Evolutionary conservation across 2,329 filamentous ascomycete species (phyloP), one percentile per base, ranked within the genome.

Genomic region (Bipolaris oryzae): DNA sequence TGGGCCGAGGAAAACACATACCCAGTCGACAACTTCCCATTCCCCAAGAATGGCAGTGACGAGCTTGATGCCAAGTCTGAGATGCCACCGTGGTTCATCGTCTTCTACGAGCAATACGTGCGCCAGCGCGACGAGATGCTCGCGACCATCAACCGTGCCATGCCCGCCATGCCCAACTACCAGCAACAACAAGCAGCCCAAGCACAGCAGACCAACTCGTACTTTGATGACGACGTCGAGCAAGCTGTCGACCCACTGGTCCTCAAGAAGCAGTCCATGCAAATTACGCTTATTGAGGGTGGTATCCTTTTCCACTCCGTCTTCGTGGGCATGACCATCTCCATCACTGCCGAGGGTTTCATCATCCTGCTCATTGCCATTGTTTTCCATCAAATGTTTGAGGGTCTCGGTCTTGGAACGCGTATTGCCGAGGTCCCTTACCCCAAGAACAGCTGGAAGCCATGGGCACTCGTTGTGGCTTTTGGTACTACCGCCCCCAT

Each of bases 401-500:
- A 88, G 63, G 85, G 85, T 48, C 80, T 88, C 0, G 85, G 85
- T 71, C 84, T 88, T 35, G 85, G 85, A 13, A 83, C 85, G 0
- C 79, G 85, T 46, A 81, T 88, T 71, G 83, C 83, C 4, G 79
- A 81, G 20, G 85, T 87, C 18, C 82, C 85, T 1, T 87, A 87
- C 59, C 81, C 82, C 15, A 81, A 80, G 57, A 78, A 77, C 23
- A 86, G 84, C 68, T 70, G 80, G 60, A 82, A 84, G 23, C 86
- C 86, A 0, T 88, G 86, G 86, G 55, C 85, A 0, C 76, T 88
- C 15, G 85, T 88, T 2, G 64, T 86, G 11, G 85, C 86, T 13
- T 89, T 88, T 60, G 86, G 85, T 15, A 84, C 82, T 7, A 89
- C 87, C 0, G 85, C 85, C 0, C 86, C 86, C 3, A 84, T 88